These are phyloP conservation scores for Citrus maxima DNA, from an alignment of 345 rosid species.

Conservation along the genomic window DNA sequence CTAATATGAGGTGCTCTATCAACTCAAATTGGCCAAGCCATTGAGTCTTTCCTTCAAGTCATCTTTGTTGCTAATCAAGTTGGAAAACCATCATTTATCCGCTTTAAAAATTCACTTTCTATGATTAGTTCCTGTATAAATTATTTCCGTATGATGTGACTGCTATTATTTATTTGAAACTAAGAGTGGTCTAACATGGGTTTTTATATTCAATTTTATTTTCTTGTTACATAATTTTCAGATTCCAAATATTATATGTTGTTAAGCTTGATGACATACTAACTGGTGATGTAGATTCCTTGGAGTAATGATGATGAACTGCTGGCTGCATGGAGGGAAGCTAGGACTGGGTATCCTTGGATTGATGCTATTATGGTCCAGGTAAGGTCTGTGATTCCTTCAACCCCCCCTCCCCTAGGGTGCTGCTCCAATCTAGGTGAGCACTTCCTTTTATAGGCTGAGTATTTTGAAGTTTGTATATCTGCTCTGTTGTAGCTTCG, in stretches of 20 bases:
- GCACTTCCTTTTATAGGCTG: not conserved
- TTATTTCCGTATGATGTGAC: not conserved
- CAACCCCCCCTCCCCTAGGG: not conserved
- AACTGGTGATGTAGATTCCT: slow-evolving; percentile 62
- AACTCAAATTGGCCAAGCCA: not conserved
- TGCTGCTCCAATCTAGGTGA: not conserved
- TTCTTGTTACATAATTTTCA: not conserved
- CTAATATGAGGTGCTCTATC: not conserved
- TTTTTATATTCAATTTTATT: not conserved
- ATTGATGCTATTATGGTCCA: slow-evolving; percentile 98
- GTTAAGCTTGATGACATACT: slow-evolving; percentile 2
- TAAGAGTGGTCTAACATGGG: too few relatives aligned
- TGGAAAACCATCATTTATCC: not conserved
- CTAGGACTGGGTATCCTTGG: slow-evolving; percentile 95
- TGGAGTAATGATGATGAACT: slow-evolving; percentile 72
- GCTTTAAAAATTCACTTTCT: not conserved
- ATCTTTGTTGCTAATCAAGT: not conserved
- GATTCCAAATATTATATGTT: not conserved
- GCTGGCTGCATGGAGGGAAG: slow-evolving; percentile 88
- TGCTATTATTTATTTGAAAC: not conserved
- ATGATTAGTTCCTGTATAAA: not conserved
- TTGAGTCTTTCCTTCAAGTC: not conserved
- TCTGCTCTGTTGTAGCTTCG: slow-evolving; percentile 49
- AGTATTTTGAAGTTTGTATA: not conserved
- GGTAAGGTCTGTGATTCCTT: slow-evolving; percentile 38